Percentiles rank a stretch among this genome's conserved stretches.
Evolutionary conservation across 2,329 filamentous ascomycete species (phyloP).

Genomic region (Phoma sp.): DNA sequence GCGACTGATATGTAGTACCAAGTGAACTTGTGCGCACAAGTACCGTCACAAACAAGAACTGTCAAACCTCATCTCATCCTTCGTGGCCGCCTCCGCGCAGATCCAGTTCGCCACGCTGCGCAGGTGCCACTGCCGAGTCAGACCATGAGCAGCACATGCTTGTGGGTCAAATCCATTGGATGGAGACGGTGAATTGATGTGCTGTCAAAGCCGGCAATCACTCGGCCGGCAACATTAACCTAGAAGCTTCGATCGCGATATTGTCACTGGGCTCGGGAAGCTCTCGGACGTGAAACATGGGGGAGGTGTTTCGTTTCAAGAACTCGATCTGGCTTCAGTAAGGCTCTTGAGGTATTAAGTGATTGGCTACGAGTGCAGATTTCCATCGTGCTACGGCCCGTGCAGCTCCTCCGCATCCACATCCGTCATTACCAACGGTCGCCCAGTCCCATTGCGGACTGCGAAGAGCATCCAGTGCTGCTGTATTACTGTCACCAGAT

Average conservation of each 20-base stretch:
- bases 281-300: slow-evolving; percentile 15
- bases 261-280: slow-evolving; percentile 3
- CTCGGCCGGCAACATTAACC: slow-evolving; percentile 10
- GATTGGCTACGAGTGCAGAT: slow-evolving; percentile 27
- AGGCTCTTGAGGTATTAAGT: slow-evolving; percentile 21
- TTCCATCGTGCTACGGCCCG: slow-evolving; percentile 14
- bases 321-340: slow-evolving; percentile 14
- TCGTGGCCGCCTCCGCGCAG: slow-evolving; percentile 11
- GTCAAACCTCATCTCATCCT: slow-evolving; percentile 10
- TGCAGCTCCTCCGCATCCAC: slow-evolving; percentile 16
- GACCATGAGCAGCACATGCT: slow-evolving; percentile 5
- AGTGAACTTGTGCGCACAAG: background rate
- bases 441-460: background rate
- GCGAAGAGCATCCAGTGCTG: background rate
- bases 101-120: slow-evolving; percentile 14
- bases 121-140: slow-evolving; percentile 16
- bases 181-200: slow-evolving; percentile 17
- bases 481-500: background rate
- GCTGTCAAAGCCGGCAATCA: slow-evolving; percentile 14
- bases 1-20: background rate
- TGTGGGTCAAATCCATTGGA: slow-evolving; percentile 13
- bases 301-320: slow-evolving; percentile 23
- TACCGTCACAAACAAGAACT: background rate
- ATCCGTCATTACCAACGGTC: slow-evolving; percentile 15
- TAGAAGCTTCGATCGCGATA: slow-evolving; percentile 8